Conservation (phyloP, 2,329 filamentous ascomycete species). For the Neurospora sp. region DNA sequence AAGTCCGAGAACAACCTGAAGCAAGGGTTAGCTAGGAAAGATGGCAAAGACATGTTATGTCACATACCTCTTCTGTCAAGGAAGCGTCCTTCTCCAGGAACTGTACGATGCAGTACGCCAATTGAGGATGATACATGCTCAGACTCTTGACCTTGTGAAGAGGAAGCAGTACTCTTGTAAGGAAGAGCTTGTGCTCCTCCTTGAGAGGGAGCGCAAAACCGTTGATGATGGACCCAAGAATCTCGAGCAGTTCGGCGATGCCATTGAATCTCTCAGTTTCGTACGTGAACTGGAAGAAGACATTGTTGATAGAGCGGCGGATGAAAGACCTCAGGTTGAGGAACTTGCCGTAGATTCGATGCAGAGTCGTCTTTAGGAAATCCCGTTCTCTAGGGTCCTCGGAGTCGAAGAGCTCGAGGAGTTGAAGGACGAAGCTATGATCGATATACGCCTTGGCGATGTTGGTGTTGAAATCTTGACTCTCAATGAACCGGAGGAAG, state of each 20-base stretch:
- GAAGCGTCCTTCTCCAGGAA: constrained; percentile 97
- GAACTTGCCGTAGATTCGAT: constrained; percentile 98
- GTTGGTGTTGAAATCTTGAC: constrained; percentile 99
- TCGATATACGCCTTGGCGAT: constrained; percentile 99
- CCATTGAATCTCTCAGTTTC: constrained; percentile 98
- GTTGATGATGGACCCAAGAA: constrained; percentile 97
- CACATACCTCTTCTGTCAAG: constrained; percentile 81
- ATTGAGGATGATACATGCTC: constrained; percentile 98
- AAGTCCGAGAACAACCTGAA: constrained; percentile 80
- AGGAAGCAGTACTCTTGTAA: constrained; percentile 85
- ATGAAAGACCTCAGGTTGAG: constrained; percentile 96
- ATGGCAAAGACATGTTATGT: not conserved
- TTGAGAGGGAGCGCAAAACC: constrained; percentile 94
- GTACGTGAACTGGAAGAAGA: constrained; percentile 99
- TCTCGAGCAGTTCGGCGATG: constrained; percentile 92
- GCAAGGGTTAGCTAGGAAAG: not conserved
- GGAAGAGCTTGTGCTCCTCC: constrained; percentile 96
- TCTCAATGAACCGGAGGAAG: constrained; percentile 97
- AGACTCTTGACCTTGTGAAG: constrained; percentile 97
- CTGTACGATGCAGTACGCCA: constrained; percentile 98
- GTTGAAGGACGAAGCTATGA: constrained; percentile 90
- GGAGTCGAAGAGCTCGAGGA: constrained; percentile 96
- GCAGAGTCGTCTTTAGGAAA: constrained; percentile 94
- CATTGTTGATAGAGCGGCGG: constrained; percentile 96
- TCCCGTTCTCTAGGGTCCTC: constrained; percentile 95